These are phyloP conservation scores for Gaillardinia entomophila DNA, from an alignment of 805 yeast genomes.

Conservation along the genomic window DNA sequence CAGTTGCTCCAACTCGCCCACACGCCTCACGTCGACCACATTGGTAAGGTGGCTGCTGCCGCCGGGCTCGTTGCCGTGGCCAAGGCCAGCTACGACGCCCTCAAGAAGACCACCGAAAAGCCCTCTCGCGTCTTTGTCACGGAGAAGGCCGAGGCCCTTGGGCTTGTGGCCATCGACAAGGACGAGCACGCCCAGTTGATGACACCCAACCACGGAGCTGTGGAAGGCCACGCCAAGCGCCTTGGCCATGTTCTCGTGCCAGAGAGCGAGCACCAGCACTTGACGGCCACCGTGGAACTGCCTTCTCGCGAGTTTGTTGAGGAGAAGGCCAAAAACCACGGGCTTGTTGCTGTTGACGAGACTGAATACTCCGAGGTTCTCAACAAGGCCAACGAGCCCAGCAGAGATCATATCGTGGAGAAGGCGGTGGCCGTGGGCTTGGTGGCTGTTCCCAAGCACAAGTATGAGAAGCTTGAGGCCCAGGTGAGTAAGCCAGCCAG, in stretches of 20 bases:
- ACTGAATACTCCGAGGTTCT: slow-evolving; percentile 5
- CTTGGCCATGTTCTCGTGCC: background rate
- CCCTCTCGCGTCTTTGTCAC: slow-evolving; percentile 17
- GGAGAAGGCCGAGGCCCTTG: slow-evolving; percentile 34
- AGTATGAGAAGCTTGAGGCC: slow-evolving; percentile 5
- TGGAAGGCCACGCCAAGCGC: background rate
- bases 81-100: slow-evolving; percentile 4
- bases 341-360: slow-evolving; percentile 11
- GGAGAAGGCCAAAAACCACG: slow-evolving; percentile 4
- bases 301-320: slow-evolving; percentile 3
- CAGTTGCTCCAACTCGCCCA: background rate
- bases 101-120: slow-evolving; percentile 6
- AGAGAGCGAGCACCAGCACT: background rate
- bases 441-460: slow-evolving; percentile 3
- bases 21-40: background rate
- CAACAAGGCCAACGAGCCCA: slow-evolving; percentile 9
- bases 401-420: slow-evolving; percentile 6
- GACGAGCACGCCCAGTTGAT: slow-evolving; percentile 5
- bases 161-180: slow-evolving; percentile 19
- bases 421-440: slow-evolving; percentile 7
- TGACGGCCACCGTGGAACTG: background rate
- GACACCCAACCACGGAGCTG: background rate
- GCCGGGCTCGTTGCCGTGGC: slow-evolving; percentile 18
- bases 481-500: slow-evolving; percentile 8
- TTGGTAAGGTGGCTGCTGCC: slow-evolving; percentile 11